phyloP scores from a whole-genome alignment of 2,329 filamentous ascomycete genomes.

The Colletotrichum paranaense region DNA sequence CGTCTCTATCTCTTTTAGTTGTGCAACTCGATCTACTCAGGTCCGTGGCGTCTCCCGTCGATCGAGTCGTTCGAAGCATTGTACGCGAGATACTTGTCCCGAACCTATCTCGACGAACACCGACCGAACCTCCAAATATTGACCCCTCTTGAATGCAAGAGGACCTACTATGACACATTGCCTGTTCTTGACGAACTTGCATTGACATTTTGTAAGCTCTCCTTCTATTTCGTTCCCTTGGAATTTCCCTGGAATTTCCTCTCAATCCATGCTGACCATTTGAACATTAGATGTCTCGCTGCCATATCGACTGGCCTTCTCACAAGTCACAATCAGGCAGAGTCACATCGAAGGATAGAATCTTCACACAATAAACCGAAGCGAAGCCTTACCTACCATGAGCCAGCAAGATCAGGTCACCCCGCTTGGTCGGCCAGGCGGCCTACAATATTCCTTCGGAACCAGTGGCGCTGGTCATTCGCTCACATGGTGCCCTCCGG shows the following conservation, averaged over 20 bases:
- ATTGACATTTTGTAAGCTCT: not conserved
- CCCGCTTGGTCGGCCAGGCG: not conserved
- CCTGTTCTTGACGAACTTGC: not conserved
- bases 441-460: not conserved
- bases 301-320: not conserved
- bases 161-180: not conserved
- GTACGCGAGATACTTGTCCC: not conserved
- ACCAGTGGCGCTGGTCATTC: not conserved
- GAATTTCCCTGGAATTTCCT: not conserved
- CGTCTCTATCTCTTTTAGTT: not conserved
- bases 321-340: not conserved
- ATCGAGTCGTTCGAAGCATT: not conserved
- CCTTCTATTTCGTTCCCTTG: no score
- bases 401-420: not conserved
- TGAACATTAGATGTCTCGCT: not conserved
- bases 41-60: not conserved
- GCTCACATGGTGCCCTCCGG: not conserved
- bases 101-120: not conserved
- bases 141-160: not conserved
- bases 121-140: not conserved
- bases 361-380: no score
- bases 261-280: not conserved
- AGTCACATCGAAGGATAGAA: not conserved
- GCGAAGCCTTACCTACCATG: not conserved
- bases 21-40: not conserved